Conservation (phyloP, 305 asterid genomes). For the Fraxinus baroniana region DNA sequence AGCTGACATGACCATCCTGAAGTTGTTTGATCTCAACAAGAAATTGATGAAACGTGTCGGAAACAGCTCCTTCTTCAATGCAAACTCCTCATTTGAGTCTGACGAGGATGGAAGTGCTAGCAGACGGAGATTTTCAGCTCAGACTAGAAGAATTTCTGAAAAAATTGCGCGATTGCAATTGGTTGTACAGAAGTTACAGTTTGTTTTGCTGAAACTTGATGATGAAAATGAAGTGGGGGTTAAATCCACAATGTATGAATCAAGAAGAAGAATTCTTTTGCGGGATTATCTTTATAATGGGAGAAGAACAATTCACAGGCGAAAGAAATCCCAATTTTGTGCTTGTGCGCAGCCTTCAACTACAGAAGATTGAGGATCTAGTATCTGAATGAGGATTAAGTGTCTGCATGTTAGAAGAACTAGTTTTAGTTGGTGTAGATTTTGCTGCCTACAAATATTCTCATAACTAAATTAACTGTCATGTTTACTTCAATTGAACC, state of each 20-base stretch:
- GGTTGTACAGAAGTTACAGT: slow-evolving; percentile 88
- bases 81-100: slow-evolving; percentile 57
- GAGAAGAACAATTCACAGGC: slow-evolving; percentile 45
- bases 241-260: slow-evolving; percentile 41
- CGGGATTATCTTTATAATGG: slow-evolving; percentile 73
- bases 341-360: slow-evolving; percentile 79
- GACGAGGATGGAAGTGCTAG: slow-evolving; percentile 59
- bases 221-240: slow-evolving; percentile 37
- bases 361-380: slow-evolving; percentile 48
- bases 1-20: slow-evolving; percentile 64
- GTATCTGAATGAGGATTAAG: background rate
- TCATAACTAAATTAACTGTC: background rate
- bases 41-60: slow-evolving; percentile 63
- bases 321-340: slow-evolving; percentile 61
- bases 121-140: slow-evolving; percentile 66
- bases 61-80: slow-evolving; percentile 42
- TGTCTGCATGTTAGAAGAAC: background rate
- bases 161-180: slow-evolving; percentile 82
- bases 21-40: slow-evolving; percentile 68
- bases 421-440: slow-evolving; percentile 23
- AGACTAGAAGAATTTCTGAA: slow-evolving; percentile 74
- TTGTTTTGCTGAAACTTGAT: slow-evolving; percentile 66
- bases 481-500: background rate
- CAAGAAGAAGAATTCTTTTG: slow-evolving; percentile 61
- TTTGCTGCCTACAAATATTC: background rate